Evolutionary conservation across 257 asterid genomes (phyloP).

Genomic region (Solanum rostratum): DNA sequence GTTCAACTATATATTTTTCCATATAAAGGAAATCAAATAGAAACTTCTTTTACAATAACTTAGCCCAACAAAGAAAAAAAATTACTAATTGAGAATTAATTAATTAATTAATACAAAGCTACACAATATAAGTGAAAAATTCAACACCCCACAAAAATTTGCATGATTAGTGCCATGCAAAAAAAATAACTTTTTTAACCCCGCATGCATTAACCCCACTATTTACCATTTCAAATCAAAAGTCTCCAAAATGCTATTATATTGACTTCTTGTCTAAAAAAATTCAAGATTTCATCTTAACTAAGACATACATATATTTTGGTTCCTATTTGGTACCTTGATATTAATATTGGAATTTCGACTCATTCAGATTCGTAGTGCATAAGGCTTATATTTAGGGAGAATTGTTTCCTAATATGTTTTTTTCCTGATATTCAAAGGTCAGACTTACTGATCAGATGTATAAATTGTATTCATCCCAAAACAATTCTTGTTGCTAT

Average conservation of each 20-base stretch:
- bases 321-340: accelerated
- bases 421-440: neutral
- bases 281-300: neutral
- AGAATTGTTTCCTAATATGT: neutral
- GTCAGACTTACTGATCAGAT: accelerated
- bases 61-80: neutral
- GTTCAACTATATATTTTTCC: neutral
- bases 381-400: neutral
- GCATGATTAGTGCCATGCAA: conserved; percentile 1
- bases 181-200: neutral
- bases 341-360: accelerated
- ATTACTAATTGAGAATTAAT: neutral
- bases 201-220: conserved; percentile 1
- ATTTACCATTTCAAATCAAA: neutral
- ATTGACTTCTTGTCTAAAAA: neutral
- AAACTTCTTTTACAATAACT: neutral
- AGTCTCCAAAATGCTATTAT: neutral
- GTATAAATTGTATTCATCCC: neutral
- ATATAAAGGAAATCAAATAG: neutral
- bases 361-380: neutral
- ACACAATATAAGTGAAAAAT: neutral
- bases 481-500: neutral
- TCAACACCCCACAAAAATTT: neutral
- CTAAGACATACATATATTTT: neutral
- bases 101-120: neutral